Percentiles rank a stretch among this genome's conserved stretches.
Evolutionary conservation across 352 stramenopile genomes (phyloP).

Genomic region (Nothophytophthora sp.): DNA sequence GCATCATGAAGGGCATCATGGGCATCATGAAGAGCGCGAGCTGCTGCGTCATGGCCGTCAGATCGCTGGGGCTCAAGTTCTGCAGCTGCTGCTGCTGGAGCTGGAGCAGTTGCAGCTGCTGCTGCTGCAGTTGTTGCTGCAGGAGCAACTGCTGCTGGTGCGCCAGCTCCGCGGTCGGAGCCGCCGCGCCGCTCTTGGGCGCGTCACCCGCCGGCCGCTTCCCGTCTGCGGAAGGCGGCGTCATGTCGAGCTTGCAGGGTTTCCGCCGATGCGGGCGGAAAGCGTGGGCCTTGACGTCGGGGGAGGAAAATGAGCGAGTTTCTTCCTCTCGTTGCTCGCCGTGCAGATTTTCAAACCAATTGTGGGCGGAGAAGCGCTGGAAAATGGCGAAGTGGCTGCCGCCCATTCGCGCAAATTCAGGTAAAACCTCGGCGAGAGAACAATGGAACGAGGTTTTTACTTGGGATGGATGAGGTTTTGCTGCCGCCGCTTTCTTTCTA

Average conservation of each 20-base stretch:
- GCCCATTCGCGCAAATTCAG: conserved; percentile 46
- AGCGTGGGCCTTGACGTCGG: conserved; percentile 8
- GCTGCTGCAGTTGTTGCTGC: conserved; percentile 57
- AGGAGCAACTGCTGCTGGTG: conserved; percentile 48
- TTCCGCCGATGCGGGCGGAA: conserved; percentile 11
- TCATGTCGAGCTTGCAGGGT: conserved; percentile 7
- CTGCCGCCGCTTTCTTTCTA: neutral
- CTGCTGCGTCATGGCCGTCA: conserved; percentile 63
- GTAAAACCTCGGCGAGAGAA: conserved; percentile 18
- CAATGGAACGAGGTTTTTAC: conserved; percentile 16
- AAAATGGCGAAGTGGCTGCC: conserved; percentile 3
- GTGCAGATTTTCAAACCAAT: conserved; percentile 69
- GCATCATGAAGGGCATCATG: conserved; percentile 79
- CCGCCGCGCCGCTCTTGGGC: conserved; percentile 24
- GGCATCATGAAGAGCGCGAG: conserved; percentile 80
- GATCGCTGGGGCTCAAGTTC: conserved; percentile 57
- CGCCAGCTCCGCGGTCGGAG: conserved; percentile 31
- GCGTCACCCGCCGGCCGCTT: conserved; percentile 15
- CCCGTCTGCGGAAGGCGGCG: conserved; percentile 27
- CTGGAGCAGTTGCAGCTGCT: conserved; percentile 67
- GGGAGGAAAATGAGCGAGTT: conserved; percentile 31
- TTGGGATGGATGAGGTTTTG: too few species aligned
- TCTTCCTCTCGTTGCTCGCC: conserved; percentile 66
- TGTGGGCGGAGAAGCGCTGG: conserved; percentile 42
- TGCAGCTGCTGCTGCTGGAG: conserved; percentile 52